Base-by-base conservation (phyloP, 169 alveolate genomes). In the Eimeria sp. region DNA sequence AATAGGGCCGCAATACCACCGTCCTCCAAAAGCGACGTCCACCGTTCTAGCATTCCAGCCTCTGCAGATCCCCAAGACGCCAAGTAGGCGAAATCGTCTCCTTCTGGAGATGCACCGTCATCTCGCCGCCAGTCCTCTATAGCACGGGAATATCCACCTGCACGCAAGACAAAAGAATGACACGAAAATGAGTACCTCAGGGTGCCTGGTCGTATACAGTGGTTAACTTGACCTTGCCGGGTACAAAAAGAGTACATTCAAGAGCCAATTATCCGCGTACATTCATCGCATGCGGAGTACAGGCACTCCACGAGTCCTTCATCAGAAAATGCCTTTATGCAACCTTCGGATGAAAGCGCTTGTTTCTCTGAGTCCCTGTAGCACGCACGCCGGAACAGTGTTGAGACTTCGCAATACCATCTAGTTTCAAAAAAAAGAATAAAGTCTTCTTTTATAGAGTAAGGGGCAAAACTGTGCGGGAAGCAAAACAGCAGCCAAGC, bases 341-440 rank as follows among this genome's bases (percentile, higher is more conserved):
- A 87, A 16, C 83, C 82, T 64, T 87, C 93, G 25, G 56, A 71
- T 0, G 93, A 60, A 20, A 64, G 82, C 82, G 72, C 18, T 64
- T 87, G 71, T 25, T 87, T 60, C 82, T 87, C 82, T 11, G 93
- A 52, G n/a, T 87, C 93, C 93, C 93, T 87, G 80, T 66, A 87
- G 77, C 1, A 33, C 54, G 58, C 62, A 58, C 27, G 33, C 43
- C 78, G 37, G 27, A 40, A 52, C 83, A 60, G 33, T 58, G 58
- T 33, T 33, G 30, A 56, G 33, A 54, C 49, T 23, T 56, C 58
- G 30, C 77, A 56, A 58, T 58, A 56, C 58, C 18, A 14, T 52
- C 23, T n/a, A 80, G 71, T 71, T 30, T 54, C 71, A 23, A 49
- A 49, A n/a, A 23, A 49, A 49, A 49, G 71, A 0, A 77, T 25